A percentile compares a stretch with the other conserved stretches of the same genome.
Evolutionary conservation across 768 basidiomycete genomes (phyloP).

Genomic region (Pholiota molesta): DNA sequence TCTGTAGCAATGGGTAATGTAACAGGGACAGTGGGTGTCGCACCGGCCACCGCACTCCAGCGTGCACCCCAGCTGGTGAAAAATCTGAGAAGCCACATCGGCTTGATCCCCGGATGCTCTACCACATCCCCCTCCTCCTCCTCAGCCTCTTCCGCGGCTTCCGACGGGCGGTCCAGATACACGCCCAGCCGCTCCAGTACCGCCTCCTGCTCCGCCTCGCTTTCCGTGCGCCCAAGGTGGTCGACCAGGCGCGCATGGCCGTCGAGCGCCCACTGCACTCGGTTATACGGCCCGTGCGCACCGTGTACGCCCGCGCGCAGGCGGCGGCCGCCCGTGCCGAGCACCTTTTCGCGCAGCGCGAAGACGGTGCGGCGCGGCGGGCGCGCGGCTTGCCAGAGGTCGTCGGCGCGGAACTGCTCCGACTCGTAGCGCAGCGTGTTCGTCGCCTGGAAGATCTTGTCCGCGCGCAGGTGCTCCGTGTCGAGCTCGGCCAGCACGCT

Average conservation of each 20-base stretch:
- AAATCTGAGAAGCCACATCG: slow-evolving; percentile 77
- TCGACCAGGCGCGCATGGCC: slow-evolving; percentile 67
- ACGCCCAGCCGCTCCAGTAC: not conserved
- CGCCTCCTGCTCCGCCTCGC: slow-evolving; percentile 51
- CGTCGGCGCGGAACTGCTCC: slow-evolving; percentile 65
- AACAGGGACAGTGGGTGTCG: not conserved
- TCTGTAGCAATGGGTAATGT: not conserved
- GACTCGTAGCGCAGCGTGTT: slow-evolving; percentile 74
- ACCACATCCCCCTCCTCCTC: slow-evolving; percentile 60
- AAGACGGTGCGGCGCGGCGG: slow-evolving; percentile 66
- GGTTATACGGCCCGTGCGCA: slow-evolving; percentile 55
- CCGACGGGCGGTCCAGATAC: slow-evolving; percentile 1
- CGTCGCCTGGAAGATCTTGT: slow-evolving; percentile 60
- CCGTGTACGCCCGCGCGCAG: slow-evolving; percentile 54
- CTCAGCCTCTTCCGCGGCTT: slow-evolving; percentile 22
- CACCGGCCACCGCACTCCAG: slow-evolving; percentile 46
- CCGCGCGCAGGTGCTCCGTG: slow-evolving; percentile 48
- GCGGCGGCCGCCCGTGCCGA: slow-evolving; percentile 59
- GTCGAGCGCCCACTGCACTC: slow-evolving; percentile 72
- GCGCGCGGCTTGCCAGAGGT: slow-evolving; percentile 68
- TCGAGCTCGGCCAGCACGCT: slow-evolving; percentile 55
- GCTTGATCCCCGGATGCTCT: slow-evolving; percentile 60
- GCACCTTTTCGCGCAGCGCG: slow-evolving; percentile 66
- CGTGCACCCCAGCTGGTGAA: slow-evolving; percentile 78
- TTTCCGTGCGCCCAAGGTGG: slow-evolving; percentile 69